Base-by-base conservation (phyloP, 345 rosid species). In the Camelina laxa region DNA sequence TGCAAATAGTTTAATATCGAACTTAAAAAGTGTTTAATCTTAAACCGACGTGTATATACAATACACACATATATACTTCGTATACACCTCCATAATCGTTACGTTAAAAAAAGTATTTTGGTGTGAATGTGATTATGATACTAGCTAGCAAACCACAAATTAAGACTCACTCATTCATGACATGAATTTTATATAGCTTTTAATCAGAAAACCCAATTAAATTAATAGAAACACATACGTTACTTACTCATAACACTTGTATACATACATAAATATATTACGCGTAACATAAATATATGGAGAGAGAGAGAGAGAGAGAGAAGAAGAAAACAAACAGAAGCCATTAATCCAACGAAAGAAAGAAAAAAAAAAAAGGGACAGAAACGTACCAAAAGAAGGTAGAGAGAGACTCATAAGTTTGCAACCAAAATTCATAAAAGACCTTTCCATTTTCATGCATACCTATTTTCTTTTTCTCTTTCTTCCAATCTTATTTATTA, bases 381-480 rank as follows among this genome's bases (percentile, higher is more conserved):
- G 72, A 77, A 77, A 71, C 76, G 68, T 72, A 65, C 67, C 80
- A 21, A 71, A 77, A 65, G 50, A 77, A 72, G 77, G 3, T 59
- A 71, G 72, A 71, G 67, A 77, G 76, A 71, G 80, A 70, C 67
- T 71, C 49, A 1, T 48, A 33, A 71, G 56, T 48, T 20, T 42
- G 60, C 50, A 33, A 65, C 69, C 67, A 64, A 77, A 17, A n/a
- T 17, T 70, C 80, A 77, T 64, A 56, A 70, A 72, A 71, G 73
- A 77, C 62, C 72, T 72, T 77, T 72, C 80, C 80, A 58, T 77
- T 77, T 77, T 21, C 80, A 65, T 77, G 57, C 80, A 77, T 65
- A 65, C 41, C 44, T 39, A 45, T 36, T 70, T 57, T 2, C 33
- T 50, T 31, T 45, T 57, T n/a, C 14, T 24, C 2, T 33, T 33